phyloP scores from a whole-genome alignment of 768 basidiomycete genomes.

The Hydnomerulius pinastri region DNA sequence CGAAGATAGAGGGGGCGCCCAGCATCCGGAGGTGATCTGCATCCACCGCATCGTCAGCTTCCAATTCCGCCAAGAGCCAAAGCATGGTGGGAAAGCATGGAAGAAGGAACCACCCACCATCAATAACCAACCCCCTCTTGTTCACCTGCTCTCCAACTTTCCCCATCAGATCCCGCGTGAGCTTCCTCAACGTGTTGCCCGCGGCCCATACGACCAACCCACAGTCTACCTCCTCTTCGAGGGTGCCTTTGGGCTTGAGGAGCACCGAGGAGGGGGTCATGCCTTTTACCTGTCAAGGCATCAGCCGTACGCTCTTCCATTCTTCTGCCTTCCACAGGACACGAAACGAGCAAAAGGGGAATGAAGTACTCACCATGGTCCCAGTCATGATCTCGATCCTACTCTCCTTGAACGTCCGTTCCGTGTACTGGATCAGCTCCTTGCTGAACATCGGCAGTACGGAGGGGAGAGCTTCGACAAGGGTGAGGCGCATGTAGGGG shows the following conservation, averaged over 20 bases:
- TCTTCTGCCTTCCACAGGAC: not conserved
- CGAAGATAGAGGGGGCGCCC: slow-evolving; percentile 80
- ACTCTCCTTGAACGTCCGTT: slow-evolving; percentile 95
- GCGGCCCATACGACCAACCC: slow-evolving; percentile 95
- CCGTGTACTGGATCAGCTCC: slow-evolving; percentile 83
- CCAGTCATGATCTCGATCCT: slow-evolving; percentile 96
- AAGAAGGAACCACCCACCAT: no score
- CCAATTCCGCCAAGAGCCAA: not conserved
- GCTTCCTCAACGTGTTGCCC: slow-evolving; percentile 54
- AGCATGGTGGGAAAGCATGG: slow-evolving; percentile 30
- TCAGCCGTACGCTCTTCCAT: no score
- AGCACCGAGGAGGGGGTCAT: slow-evolving; percentile 82
- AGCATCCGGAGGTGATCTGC: slow-evolving; percentile 78
- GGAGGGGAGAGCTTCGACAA: slow-evolving; percentile 95
- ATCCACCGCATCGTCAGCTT: slow-evolving; percentile 1
- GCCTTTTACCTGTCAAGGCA: slow-evolving; percentile 30
- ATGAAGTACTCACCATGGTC: slow-evolving; percentile 75
- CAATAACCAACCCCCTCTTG: slow-evolving; percentile 84
- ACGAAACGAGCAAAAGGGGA: not conserved
- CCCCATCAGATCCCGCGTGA: slow-evolving; percentile 66
- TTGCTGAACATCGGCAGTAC: slow-evolving; percentile 96
- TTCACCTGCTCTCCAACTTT: slow-evolving; percentile 80
- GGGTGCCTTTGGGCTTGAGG: slow-evolving; percentile 90
- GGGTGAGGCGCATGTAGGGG: slow-evolving; percentile 81
- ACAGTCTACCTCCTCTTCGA: slow-evolving; percentile 84